A percentile compares a stretch with the other conserved stretches of the same genome.
Conservation (phyloP, 208 protist species). For the Angomonas ambiguus region DNA sequence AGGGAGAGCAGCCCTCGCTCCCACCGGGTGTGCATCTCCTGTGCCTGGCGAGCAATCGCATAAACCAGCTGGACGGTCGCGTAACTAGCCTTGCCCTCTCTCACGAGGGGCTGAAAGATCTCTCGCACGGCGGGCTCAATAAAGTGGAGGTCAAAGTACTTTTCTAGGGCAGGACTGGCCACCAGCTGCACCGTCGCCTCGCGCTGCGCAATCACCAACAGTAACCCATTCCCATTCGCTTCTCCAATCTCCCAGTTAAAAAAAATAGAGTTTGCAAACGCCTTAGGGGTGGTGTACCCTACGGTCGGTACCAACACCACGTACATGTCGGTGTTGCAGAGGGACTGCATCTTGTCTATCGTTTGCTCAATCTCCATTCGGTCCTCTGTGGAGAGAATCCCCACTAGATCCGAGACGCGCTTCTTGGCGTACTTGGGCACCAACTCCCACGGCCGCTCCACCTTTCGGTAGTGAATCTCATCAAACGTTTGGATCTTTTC, state of each 20-base stretch:
- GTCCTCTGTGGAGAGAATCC: slow-evolving; percentile 70
- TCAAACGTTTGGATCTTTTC: slow-evolving; percentile 80
- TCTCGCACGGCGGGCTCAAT: slow-evolving; percentile 60
- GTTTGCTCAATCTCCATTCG: slow-evolving; percentile 88
- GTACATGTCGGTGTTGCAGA: slow-evolving; percentile 80
- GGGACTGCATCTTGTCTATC: slow-evolving; percentile 81
- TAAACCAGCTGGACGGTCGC: slow-evolving; percentile 83
- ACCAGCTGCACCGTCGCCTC: slow-evolving; percentile 82
- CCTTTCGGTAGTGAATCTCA: slow-evolving; percentile 85
- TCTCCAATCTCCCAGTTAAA: slow-evolving; percentile 83
- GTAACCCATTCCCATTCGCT: slow-evolving; percentile 65
- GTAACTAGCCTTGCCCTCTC: slow-evolving; percentile 71
- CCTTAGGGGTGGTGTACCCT: slow-evolving; percentile 71
- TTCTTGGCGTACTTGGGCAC: slow-evolving; percentile 78
- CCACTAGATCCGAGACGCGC: slow-evolving; percentile 79
- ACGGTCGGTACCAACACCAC: slow-evolving; percentile 84
- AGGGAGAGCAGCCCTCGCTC: slow-evolving; percentile 48
- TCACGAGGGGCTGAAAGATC: slow-evolving; percentile 80
- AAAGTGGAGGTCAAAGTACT: slow-evolving; percentile 77
- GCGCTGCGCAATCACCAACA: slow-evolving; percentile 74
- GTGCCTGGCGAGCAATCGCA: slow-evolving; percentile 76
- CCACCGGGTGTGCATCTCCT: slow-evolving; percentile 74
- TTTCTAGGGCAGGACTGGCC: slow-evolving; percentile 62
- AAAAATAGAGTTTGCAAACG: slow-evolving; percentile 84
- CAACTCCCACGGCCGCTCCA: slow-evolving; percentile 72